These are phyloP conservation scores for Lycium ferocissimum DNA, from an alignment of 257 asterid species.

Conservation along the genomic window DNA sequence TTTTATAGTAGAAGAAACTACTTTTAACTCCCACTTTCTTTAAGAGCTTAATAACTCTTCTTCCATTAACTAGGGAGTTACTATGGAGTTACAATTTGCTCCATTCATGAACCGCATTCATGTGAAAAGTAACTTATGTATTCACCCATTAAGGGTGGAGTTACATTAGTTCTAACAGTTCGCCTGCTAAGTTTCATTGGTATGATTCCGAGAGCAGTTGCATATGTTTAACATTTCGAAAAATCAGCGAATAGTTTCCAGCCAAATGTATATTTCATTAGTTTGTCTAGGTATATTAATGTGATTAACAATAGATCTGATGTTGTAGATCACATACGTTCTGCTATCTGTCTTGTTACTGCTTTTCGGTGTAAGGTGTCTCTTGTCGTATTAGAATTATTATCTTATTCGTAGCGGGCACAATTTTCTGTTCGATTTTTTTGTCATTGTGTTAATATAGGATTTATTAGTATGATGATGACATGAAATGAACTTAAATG, in stretches of 20 bases:
- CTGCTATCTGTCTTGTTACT: not conserved
- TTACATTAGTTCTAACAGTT: no score
- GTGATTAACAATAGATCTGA: not conserved
- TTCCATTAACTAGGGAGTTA: no score
- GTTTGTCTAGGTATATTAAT: not conserved
- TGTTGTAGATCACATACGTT: not conserved
- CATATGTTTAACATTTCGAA: not conserved
- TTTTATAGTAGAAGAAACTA: no score
- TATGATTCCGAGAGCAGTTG: not conserved
- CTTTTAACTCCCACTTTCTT: no score
- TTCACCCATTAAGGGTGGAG: no score
- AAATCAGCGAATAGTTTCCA: not conserved
- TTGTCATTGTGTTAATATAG: not conserved
- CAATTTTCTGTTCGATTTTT: not conserved
- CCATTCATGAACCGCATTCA: no score
- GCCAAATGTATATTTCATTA: not conserved
- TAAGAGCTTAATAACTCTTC: no score
- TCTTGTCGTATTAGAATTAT: not conserved
- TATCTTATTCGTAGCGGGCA: not conserved
- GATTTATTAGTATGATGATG: not conserved
- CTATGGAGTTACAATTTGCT: no score
- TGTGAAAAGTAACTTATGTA: no score
- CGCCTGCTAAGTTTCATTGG: no score
- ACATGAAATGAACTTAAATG: not conserved
- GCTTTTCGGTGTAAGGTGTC: not conserved